Evolutionary conservation across 2,329 filamentous ascomycete species (phyloP), one percentile per base, ranked within the genome.

Genomic region (Didymella sp.): DNA sequence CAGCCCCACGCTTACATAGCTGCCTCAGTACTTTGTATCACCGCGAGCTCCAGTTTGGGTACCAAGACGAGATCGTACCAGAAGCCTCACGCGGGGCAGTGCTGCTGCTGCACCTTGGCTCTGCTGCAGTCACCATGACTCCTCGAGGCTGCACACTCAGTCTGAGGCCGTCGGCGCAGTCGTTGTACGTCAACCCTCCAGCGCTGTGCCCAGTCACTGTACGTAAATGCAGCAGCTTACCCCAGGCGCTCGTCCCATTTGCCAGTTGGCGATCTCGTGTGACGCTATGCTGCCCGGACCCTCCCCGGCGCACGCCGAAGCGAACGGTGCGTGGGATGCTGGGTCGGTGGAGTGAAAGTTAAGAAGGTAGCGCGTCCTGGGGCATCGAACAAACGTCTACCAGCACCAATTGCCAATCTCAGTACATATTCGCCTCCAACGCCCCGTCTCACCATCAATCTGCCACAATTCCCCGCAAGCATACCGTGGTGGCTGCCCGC

Each of bases 181-280:
- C 42, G 43, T 24, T 17, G 41, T 58, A 58, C 45, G 56, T 53
- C 56, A 53, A 53, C 37, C 24, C 31, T 22, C 37, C 48, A 25
- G 45, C 40, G 49, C 56, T 58, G 59, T 55, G 58, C 52, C 64
- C 61, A 64, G 45, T 60, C 58, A 48, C 38, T 21, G 44, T 22
- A 41, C 61, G 47, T 51, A 49, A 46, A 57, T 22, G 43, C 53
- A 50, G 6, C 45, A 51, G 59, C 61, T 64, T 63, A 61, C 58
- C 52, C 58, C 58, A 55, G 41, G 35, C 48, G 37, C 51, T 58
- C 45, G 11, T 56, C 60, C 56, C 51, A 66, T 69, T 57, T 57
- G 54, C 48, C 54, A 57, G 49, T 49, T 44, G 54, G 48, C 48
- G 43, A 57, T 57, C 54, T 22, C 35, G 48, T 48, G 54, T 52